A percentile compares a stretch with the other conserved stretches of the same genome.
These are phyloP conservation scores for Tritrichomonas musculus DNA, from an alignment of 208 protist species.

Conservation along the genomic window DNA sequence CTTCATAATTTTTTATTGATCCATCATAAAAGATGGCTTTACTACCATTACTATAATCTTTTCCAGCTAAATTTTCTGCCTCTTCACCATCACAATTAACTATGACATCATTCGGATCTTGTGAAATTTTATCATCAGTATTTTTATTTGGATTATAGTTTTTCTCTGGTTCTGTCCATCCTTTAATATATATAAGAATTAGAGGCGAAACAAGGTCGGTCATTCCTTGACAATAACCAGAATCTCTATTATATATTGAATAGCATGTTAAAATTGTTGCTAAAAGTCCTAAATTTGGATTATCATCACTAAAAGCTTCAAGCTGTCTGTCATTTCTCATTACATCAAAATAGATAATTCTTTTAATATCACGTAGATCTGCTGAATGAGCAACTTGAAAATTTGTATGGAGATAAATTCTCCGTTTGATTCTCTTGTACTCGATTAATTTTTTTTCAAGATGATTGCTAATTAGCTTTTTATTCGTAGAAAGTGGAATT, in stretches of 20 bases:
- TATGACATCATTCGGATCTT: too few species aligned
- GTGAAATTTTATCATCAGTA: too few species aligned
- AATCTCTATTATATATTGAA: not conserved
- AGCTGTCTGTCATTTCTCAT: not conserved
- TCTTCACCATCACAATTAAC: too few species aligned
- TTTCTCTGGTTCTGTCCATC: not conserved
- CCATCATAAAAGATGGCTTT: not conserved
- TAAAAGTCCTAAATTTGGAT: not conserved
- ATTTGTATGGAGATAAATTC: not conserved
- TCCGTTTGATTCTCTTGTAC: not conserved
- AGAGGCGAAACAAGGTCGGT: not conserved
- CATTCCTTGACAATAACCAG: slow-evolving; percentile 1
- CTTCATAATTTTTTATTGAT: not conserved
- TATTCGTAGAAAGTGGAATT: not conserved
- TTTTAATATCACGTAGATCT: not conserved
- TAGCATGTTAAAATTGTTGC: not conserved
- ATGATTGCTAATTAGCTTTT: not conserved
- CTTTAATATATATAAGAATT: not conserved
- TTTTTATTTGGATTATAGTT: too few species aligned
- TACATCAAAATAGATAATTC: not conserved
- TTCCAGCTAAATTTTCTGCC: too few species aligned
- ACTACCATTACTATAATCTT: too few species aligned
- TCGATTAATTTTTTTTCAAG: not conserved
- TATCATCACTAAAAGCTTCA: not conserved
- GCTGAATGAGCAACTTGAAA: not conserved